Base-by-base conservation (phyloP, 2,329 filamentous ascomycete genomes). In the Aspergillus japonicus region DNA sequence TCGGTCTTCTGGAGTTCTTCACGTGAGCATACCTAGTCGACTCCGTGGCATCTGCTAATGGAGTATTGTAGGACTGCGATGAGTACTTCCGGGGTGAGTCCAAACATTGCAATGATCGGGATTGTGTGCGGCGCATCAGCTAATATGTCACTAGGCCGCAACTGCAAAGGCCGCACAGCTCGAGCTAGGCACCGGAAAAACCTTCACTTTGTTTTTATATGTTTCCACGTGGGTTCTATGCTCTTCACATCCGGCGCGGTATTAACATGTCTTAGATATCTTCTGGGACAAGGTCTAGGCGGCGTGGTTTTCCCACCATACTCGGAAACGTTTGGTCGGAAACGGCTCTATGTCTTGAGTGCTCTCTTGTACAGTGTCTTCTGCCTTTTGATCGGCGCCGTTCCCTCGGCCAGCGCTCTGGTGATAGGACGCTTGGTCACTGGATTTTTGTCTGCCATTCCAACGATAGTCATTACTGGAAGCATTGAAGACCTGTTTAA, bases 401-500 rank as follows among this genome's bases (percentile, higher is more conserved):
- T 71, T 5, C 76, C 69, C 5, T 72, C 68, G 0, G 31, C 78
- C 4, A 62, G 70, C 1, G 74, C 69, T 1, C 70, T 76, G 0
- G 65, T 75, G 7, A 58, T 78, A 7, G 76, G 78, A 1, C 72
- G 81, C 2, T 75, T 80, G 48, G 47, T 78, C 3, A 75, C 75
- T 0, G 81, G 80, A 0, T 65, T 81, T 12, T 63, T 77, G 3
- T 80, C 79, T 0, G 78, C 80, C 2, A 75, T 81, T n/a, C 81
- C 81, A 0, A 73, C 77, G 0, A 75, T 79, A 4, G 76, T 82
- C 7, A 74, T 78, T 3, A 73, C 76, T 0, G 80, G 81, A 0
- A 80, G 76, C 53, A 73, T 82, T 31, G 81, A 83, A 60, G 80
- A 83, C 63, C 75, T 83, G 66, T 82, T 75, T 66, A 75, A 81